Percentiles rank a stretch among this genome's conserved stretches.
These are phyloP conservation scores for Sporothrix mexicana DNA, from an alignment of 2,329 filamentous ascomycete genomes.

Conservation along the genomic window DNA sequence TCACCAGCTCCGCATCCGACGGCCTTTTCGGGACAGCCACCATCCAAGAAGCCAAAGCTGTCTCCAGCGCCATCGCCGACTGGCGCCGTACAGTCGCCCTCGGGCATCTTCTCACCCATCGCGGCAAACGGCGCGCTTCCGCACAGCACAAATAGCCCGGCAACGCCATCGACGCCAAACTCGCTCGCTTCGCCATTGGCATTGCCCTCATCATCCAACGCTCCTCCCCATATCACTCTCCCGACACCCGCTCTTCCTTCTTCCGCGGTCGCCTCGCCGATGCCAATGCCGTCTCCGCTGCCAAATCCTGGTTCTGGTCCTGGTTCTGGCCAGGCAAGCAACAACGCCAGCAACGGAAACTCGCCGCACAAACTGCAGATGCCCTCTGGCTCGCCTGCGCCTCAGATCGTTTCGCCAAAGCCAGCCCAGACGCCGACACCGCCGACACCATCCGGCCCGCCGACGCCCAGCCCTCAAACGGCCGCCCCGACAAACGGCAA, in stretches of 20 bases:
- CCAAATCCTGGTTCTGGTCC: conserved; percentile 9
- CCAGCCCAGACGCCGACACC: conserved; percentile 31
- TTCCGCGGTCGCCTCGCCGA: conserved; percentile 29
- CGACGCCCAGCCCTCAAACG: conserved; percentile 27
- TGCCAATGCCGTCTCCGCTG: conserved; percentile 26
- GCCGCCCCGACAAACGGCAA: conserved; percentile 25
- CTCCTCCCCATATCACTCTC: conserved; percentile 55
- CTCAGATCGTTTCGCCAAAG: conserved; percentile 32
- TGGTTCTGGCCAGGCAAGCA: conserved; percentile 20
- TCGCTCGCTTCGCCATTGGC: conserved; percentile 37
- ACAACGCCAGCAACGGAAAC: conserved; percentile 24
- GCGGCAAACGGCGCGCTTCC: conserved; percentile 9
- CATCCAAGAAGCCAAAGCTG: conserved; percentile 38
- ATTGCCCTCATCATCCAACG: conserved; percentile 35
- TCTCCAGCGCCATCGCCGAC: conserved; percentile 36
- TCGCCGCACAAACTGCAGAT: conserved; percentile 31
- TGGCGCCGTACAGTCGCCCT: conserved; percentile 28
- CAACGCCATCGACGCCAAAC: conserved; percentile 37
- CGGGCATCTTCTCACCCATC: conserved; percentile 29
- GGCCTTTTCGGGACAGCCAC: conserved; percentile 40
- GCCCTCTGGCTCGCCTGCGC: conserved; percentile 27
- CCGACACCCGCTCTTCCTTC: conserved; percentile 59
- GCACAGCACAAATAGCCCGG: conserved; percentile 33
- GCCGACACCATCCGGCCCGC: conserved; percentile 32
- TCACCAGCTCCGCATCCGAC: conserved; percentile 35